Evolutionary conservation across 352 stramenopile genomes (phyloP).

Genomic region (Aphanomyces cochlioides): DNA sequence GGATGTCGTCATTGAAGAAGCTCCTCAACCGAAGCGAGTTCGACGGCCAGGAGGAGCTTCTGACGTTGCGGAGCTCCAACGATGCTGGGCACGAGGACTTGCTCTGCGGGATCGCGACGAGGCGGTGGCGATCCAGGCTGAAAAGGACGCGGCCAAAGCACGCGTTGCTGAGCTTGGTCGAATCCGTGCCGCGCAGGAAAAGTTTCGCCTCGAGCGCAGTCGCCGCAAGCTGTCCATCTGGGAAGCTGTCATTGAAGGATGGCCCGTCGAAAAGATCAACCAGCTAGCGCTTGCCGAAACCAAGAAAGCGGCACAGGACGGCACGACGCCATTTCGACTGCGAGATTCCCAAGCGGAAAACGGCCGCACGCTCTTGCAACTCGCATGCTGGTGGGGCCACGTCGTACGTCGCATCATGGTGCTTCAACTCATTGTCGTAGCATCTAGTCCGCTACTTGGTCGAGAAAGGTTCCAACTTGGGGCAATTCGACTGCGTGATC

Average conservation of each 20-base stretch:
- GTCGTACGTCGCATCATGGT: conserved; percentile 33
- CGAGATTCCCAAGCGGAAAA: conserved; percentile 46
- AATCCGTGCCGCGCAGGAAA: conserved; percentile 32
- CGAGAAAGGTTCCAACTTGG: conserved; percentile 52
- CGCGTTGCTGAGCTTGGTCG: conserved; percentile 28
- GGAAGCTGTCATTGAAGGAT: conserved; percentile 58
- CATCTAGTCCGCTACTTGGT: conserved; percentile 55
- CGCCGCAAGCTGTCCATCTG: conserved; percentile 58
- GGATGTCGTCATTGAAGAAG: too few species aligned
- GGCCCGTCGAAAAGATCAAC: conserved; percentile 44
- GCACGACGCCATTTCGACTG: conserved; percentile 49
- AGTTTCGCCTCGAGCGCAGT: conserved; percentile 30
- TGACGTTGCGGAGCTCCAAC: conserved; percentile 35
- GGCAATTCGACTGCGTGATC: conserved; percentile 47
- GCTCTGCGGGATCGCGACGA: conserved; percentile 38
- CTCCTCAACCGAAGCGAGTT: too few species aligned
- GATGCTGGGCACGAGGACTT: conserved; percentile 46
- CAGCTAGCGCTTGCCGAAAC: conserved; percentile 55
- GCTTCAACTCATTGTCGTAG: conserved; percentile 22
- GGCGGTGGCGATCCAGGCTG: neutral
- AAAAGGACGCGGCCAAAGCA: conserved; percentile 27
- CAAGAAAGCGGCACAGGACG: conserved; percentile 56
- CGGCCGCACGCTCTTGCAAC: conserved; percentile 59
- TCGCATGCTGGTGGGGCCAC: conserved; percentile 68
- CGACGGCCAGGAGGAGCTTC: too few species aligned